phyloP scores from a whole-genome alignment of 345 rosid genomes.

The Turnera subulata region DNA sequence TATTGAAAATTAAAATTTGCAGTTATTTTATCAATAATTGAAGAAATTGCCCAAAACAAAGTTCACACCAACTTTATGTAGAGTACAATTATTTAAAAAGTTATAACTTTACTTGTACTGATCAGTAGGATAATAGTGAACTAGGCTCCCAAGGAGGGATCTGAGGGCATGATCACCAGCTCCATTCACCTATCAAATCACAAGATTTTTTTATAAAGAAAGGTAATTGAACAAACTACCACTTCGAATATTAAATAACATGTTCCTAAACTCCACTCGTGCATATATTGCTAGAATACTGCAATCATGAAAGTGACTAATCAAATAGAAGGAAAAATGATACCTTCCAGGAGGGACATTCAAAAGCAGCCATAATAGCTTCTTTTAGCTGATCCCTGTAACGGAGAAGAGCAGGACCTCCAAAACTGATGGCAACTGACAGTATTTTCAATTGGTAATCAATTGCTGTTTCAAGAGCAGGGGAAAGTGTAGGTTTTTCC shows the following conservation, averaged over 20 bases:
- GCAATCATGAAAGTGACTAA: slow-evolving; percentile 12
- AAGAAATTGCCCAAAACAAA: slow-evolving; percentile 1
- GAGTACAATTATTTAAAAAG: slow-evolving; percentile 3
- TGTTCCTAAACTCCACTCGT: slow-evolving; percentile 1
- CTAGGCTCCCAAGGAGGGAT: slow-evolving; percentile 79
- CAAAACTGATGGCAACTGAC: slow-evolving; percentile 86
- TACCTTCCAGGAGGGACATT: slow-evolving; percentile 98
- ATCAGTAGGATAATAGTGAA: slow-evolving; percentile 85
- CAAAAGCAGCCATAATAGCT: slow-evolving; percentile 75
- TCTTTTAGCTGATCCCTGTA: slow-evolving; percentile 70
- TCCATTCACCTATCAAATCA: slow-evolving; percentile 70
- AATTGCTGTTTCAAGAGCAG: slow-evolving; percentile 90
- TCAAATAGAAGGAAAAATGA: slow-evolving; percentile 5
- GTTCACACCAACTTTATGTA: slow-evolving; percentile 8
- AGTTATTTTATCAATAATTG: slow-evolving; percentile 7
- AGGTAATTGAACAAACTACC: slow-evolving; percentile 4
- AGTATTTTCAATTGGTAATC: slow-evolving; percentile 88
- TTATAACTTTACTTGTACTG: slow-evolving; percentile 70
- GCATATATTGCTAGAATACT: not conserved
- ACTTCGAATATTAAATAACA: not conserved
- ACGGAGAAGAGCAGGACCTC: slow-evolving; percentile 77
- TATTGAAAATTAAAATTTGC: slow-evolving; percentile 33
- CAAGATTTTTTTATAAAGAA: slow-evolving; percentile 5
- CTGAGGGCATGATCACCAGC: slow-evolving; percentile 94
- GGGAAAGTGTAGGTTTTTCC: slow-evolving; percentile 79